Percentiles rank a stretch among this genome's conserved stretches.
phyloP scores from a whole-genome alignment of 2,329 filamentous ascomycete genomes.

The Arachnomyces sp. region DNA sequence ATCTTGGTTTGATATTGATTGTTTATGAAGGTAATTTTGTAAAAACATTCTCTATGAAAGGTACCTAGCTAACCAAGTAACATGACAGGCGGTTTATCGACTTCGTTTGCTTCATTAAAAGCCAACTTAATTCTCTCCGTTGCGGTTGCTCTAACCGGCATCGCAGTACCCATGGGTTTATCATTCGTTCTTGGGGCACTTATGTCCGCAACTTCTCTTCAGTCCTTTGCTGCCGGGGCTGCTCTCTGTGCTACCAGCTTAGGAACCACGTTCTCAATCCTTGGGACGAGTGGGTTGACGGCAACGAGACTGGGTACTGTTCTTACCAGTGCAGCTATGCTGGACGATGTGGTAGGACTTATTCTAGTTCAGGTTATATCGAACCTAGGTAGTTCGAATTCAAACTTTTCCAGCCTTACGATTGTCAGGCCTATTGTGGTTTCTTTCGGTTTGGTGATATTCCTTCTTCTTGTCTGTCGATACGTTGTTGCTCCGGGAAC shows the following conservation, averaged over 20 bases:
- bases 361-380: slow-evolving; percentile 72
- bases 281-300: slow-evolving; percentile 54
- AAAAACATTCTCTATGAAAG: not conserved
- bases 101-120: slow-evolving; percentile 47
- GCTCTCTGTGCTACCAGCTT: slow-evolving; percentile 67
- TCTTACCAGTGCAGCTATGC: slow-evolving; percentile 65
- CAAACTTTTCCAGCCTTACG: too few relatives aligned
- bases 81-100: slow-evolving; percentile 43
- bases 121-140: slow-evolving; percentile 55
- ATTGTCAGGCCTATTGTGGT: slow-evolving; percentile 47
- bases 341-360: slow-evolving; percentile 72
- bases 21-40: slow-evolving; percentile 56
- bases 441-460: slow-evolving; percentile 31
- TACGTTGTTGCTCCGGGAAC: slow-evolving; percentile 13
- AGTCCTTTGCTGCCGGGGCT: slow-evolving; percentile 66
- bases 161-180: slow-evolving; percentile 55
- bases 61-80: not conserved
- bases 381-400: too few relatives aligned
- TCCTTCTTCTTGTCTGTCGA: slow-evolving; percentile 21
- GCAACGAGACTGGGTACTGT: slow-evolving; percentile 53
- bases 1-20: slow-evolving; percentile 63
- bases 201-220: slow-evolving; percentile 44
- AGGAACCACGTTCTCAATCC: slow-evolving; percentile 61
- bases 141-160: slow-evolving; percentile 58
- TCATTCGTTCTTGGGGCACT: slow-evolving; percentile 55